phyloP scores from a whole-genome alignment of 78 protist species.

The Emiliania huxleyi region DNA sequence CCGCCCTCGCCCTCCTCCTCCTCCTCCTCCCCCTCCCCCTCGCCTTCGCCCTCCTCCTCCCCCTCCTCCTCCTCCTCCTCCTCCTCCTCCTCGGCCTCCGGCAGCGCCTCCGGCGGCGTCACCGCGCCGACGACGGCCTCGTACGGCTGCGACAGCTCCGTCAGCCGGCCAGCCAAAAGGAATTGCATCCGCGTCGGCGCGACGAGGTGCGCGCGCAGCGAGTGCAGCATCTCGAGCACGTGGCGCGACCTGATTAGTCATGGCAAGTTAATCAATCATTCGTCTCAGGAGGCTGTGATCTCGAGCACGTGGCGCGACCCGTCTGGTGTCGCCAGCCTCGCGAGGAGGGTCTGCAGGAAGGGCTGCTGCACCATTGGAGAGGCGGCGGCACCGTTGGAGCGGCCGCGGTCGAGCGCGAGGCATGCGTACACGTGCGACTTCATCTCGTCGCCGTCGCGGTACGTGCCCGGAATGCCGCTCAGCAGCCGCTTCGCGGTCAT shows the following conservation, averaged over 20 bases:
- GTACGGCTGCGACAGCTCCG: neutral
- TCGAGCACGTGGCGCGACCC: neutral
- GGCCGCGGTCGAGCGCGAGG: neutral
- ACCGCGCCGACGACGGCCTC: neutral
- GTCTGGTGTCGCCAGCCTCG: neutral
- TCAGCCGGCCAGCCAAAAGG: neutral
- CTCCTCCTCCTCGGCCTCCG: neutral
- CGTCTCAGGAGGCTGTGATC: too few relatives aligned
- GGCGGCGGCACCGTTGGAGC: neutral
- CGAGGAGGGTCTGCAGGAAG: neutral
- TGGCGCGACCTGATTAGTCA: too few relatives aligned
- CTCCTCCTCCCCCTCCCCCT: too few relatives aligned
- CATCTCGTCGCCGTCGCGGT: neutral
- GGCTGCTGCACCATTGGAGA: neutral
- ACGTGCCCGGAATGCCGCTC: neutral
- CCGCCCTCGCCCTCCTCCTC: too few relatives aligned
- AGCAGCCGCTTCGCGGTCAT: neutral
- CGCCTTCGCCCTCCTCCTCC: too few relatives aligned
- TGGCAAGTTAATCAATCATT: too few relatives aligned
- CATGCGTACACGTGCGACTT: neutral
- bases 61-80: too few relatives aligned
- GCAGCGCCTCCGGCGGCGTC: neutral
- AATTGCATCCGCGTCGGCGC: neutral
- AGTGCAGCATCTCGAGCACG: neutral
- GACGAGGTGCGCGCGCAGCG: neutral